Conservation (phyloP, 192 early-diverging fungal genomes). For the Coemansia sp. region DNA sequence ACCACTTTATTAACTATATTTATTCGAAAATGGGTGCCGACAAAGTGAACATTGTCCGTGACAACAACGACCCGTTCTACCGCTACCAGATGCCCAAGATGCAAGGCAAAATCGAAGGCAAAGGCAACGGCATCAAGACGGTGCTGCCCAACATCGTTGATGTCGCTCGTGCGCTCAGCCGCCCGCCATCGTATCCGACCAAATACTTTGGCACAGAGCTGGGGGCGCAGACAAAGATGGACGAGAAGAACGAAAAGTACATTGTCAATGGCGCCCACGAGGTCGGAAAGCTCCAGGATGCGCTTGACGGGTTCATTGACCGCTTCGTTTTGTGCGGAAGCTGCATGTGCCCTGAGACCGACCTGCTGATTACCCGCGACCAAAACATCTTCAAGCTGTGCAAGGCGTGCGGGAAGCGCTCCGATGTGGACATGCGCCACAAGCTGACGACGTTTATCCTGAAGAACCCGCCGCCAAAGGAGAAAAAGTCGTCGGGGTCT, state of each 20-base stretch:
- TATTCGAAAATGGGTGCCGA: constrained; percentile 61
- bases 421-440: constrained; percentile 85
- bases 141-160: constrained; percentile 97
- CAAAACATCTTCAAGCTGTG: constrained; percentile 73
- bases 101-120: constrained; percentile 89
- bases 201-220: constrained; percentile 97
- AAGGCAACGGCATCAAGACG: constrained; percentile 99
- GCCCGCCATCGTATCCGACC: constrained; percentile 86
- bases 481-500: constrained; percentile 31
- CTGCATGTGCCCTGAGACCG: constrained; percentile 98
- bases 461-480: constrained; percentile 83
- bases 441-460: constrained; percentile 87
- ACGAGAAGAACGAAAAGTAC: constrained; percentile 89
- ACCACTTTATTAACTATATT: background rate
- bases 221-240: constrained; percentile 89
- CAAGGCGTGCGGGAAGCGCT: constrained; percentile 88
- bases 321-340: constrained; percentile 91
- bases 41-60: constrained; percentile 83
- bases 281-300: constrained; percentile 77
- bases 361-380: constrained; percentile 70
- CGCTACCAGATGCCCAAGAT: constrained; percentile 99
- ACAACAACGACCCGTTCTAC: constrained; percentile 93
- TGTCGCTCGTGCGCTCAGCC: constrained; percentile 83
- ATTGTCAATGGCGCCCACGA: constrained; percentile 96
- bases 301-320: constrained; percentile 90